Evolutionary conservation across 1,139 yeast genomes (phyloP), one percentile per base, ranked within the genome.

Genomic region (Taiozyma sp.): DNA sequence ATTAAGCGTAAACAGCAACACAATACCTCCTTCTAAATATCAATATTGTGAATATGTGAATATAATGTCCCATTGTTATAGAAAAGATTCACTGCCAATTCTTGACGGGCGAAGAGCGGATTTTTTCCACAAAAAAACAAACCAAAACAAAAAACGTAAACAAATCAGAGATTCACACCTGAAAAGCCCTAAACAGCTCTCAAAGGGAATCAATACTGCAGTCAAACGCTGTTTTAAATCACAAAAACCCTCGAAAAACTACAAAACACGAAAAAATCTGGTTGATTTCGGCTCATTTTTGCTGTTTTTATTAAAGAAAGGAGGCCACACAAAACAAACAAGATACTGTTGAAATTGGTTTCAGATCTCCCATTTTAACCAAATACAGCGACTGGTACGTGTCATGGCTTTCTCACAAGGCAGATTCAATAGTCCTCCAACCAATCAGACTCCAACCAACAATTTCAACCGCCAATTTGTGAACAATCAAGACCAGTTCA

Each of bases 371-470:
- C 36, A 19, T 19, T 19, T 8, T 16, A 24, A 39, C 34, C 14
- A 47, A 48, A 45, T 43, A 53, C 45, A 54, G 19, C 24, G 27
- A 44, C 39, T 34, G 39, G 38, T 42, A 43, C 34, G 47, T 58
- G 62, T 49, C 62, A 60, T 60, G 64, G 61, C 55, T 41, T 57
- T 55, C 51, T 52, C 56, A 45, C 45, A 54, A 44, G 54, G 51
- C 30, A 56, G 50, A 48, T 54, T 53, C 40, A 55, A 54, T 32
- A 57, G 59, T 45, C 59, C 61, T 29, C 45, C 52, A 48, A 49
- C 42, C 43, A 34, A 43, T 44, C 51, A 46, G 43, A 43, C 41
- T 46, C 29, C 49, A 43, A 48, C 41, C 40, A 43, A 36, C 49
- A 51, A 43, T 28, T 47, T 45, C 40, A 47, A 24, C 22, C 54